These are phyloP conservation scores for Taphrina wiesneri DNA, from an alignment of 1,139 yeast genomes.

Conservation along the genomic window DNA sequence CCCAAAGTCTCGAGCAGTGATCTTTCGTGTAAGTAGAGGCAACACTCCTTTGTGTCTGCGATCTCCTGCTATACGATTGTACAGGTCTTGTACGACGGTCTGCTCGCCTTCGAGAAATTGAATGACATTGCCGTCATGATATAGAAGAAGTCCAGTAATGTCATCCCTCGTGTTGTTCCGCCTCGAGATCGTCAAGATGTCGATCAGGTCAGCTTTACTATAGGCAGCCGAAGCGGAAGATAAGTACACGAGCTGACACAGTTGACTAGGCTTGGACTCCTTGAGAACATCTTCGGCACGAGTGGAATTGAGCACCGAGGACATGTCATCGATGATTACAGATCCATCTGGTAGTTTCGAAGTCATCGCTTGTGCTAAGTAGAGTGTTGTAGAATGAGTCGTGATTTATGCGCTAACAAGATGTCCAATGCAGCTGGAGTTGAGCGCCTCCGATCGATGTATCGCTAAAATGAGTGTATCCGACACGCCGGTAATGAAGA, in stretches of 20 bases:
- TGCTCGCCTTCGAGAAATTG: constrained; percentile 31
- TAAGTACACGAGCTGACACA: constrained; percentile 26
- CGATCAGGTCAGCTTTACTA: constrained; percentile 9
- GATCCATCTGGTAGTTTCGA: constrained; percentile 4
- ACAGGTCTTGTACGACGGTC: background rate
- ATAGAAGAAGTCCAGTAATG: constrained; percentile 25
- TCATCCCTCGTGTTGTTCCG: constrained; percentile 14
- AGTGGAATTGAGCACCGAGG: background rate
- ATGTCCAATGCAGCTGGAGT: background rate
- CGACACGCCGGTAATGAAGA: background rate
- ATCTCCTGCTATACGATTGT: constrained; percentile 24
- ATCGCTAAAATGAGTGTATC: background rate
- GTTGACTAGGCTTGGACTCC: background rate
- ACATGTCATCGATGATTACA: background rate
- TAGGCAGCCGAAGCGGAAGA: constrained; percentile 19
- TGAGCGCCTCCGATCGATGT: background rate
- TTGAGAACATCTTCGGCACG: background rate
- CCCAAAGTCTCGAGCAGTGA: constrained; percentile 16
- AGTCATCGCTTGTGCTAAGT: background rate
- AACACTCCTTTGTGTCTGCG: constrained; percentile 26
- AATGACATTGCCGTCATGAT: constrained; percentile 31
- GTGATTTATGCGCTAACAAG: background rate
- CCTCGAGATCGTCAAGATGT: constrained; percentile 16
- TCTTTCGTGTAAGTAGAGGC: constrained; percentile 23
- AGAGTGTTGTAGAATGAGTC: background rate